phyloP scores from a whole-genome alignment of 163 green algal genomes.

The Scenedesmus sp. region DNA sequence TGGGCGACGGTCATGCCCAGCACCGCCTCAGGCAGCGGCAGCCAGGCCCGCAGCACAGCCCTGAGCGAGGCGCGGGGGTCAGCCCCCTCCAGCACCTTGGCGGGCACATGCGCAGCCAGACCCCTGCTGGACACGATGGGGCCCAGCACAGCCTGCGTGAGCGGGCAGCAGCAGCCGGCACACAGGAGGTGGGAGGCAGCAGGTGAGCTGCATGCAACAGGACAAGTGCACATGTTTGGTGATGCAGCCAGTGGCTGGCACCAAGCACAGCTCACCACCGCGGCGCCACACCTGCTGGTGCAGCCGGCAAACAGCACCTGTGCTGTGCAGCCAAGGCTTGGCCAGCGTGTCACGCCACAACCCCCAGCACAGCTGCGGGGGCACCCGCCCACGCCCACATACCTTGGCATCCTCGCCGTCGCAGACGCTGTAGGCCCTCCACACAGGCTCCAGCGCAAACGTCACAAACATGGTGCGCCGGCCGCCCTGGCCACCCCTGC shows the following conservation, averaged over 20 bases:
- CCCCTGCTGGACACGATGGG: slow-evolving; percentile 80
- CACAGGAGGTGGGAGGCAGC: neutral
- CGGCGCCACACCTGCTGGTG: no score
- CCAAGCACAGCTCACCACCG: no score
- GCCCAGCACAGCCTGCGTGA: slow-evolving; percentile 66
- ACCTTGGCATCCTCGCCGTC: slow-evolving; percentile 66
- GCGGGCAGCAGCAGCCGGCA: neutral
- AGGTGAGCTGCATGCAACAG: no score
- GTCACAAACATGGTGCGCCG: slow-evolving; percentile 90
- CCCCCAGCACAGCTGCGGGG: neutral
- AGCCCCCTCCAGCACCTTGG: slow-evolving; percentile 68
- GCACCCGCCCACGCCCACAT: neutral
- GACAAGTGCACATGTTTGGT: no score
- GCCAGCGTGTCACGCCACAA: neutral
- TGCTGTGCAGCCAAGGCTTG: neutral
- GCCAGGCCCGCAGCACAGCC: slow-evolving; percentile 88
- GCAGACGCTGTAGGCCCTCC: slow-evolving; percentile 85
- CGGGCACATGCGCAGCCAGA: slow-evolving; percentile 66
- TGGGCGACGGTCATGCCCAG: slow-evolving; percentile 89
- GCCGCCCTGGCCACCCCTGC: slow-evolving; percentile 3
- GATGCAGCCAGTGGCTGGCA: no score
- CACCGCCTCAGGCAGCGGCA: slow-evolving; percentile 90
- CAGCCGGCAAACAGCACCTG: no score
- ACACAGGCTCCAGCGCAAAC: slow-evolving; percentile 95
- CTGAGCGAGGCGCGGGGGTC: slow-evolving; percentile 60